Evolutionary conservation across 345 rosid species (phyloP).

Genomic region (Raphanus raphanistrum): DNA sequence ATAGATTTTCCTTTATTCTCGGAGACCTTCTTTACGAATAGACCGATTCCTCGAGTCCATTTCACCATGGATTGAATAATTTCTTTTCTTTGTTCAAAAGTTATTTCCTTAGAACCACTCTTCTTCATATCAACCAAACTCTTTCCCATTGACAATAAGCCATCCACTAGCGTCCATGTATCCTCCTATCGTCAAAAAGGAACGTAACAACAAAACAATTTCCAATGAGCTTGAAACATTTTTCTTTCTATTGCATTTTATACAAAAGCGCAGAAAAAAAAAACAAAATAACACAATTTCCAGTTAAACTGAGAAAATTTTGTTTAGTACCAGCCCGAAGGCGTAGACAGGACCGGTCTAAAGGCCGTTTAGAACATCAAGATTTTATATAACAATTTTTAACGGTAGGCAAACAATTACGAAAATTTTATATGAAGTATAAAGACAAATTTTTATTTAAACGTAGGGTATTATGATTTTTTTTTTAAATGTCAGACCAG

Average conservation of each 20-base stretch:
- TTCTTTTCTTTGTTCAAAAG: slow-evolving; percentile 17
- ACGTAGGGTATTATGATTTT: too few relatives aligned
- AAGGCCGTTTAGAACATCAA: too few relatives aligned
- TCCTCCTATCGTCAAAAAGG: neutral
- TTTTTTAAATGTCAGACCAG: too few relatives aligned
- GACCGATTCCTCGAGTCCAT: slow-evolving; percentile 11
- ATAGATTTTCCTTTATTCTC: slow-evolving; percentile 22
- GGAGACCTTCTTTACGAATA: slow-evolving; percentile 9
- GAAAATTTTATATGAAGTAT: too few relatives aligned
- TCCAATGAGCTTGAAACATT: neutral
- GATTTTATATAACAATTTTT: too few relatives aligned
- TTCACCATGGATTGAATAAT: neutral
- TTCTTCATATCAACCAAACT: slow-evolving; percentile 13
- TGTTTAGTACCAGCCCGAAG: too few relatives aligned
- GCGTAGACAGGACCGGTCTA: too few relatives aligned
- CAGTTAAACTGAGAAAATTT: neutral
- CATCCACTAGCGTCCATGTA: slow-evolving; percentile 5
- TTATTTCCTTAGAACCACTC: slow-evolving; percentile 14
- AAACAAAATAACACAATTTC: neutral
- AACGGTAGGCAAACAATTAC: too few relatives aligned
- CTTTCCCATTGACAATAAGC: slow-evolving; percentile 12
- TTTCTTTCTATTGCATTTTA: too few relatives aligned
- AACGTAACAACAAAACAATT: neutral
- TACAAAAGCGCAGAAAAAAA: too few relatives aligned
- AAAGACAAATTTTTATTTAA: too few relatives aligned